Base-by-base conservation (phyloP, 805 yeast genomes). In the Starmerella asiatica region DNA sequence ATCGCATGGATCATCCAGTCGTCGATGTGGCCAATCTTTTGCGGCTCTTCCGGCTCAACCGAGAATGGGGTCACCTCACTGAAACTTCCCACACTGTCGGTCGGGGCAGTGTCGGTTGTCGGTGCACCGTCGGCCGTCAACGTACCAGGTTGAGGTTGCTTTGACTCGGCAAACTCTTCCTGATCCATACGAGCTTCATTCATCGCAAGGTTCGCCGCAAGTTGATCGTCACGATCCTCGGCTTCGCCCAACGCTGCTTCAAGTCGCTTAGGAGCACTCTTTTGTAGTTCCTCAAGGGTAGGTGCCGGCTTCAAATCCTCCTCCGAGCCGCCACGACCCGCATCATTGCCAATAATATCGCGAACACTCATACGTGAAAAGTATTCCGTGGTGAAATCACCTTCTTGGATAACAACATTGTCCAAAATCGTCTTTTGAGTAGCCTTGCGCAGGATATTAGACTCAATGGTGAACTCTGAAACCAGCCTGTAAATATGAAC, bases 321-420 rank as follows among this genome's bases (percentile, higher is more conserved):
- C 26, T 23, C 9, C 11, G 26, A 11, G 7, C 7, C 7, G 47
- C 65, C 55, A 39, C 56, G 46, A 29, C 52, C 61, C 12, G 60
- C 63, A 4, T 68, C 68, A 39, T 74, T 78, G 21, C 93, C 93
- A 2, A 88, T 70, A 46, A 88, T 63, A 56, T 88, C 97, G 44
- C 76, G 71, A 5, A 86, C 88, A 0, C 95, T 80, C 38, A 86
- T 65, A 55, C 82, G 82, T 23, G 85, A 79, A 56, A 93, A 81
- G 58, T 86, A 91, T 57, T 93, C 98, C 0, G 98, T 93, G 0
- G 97, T 91, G 62, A 91, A 91, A 51, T 88, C 97, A 57, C 98
- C 98, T 38, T 86, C 94, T 62, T 91, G 97, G 51, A 91, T 91
- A 39, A 88, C 88, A 26, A 88, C 93, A 58, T 84, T 83, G 61